These are phyloP conservation scores for Solanum megistacrolobum DNA, from an alignment of 257 asterid species.

Conservation along the genomic window DNA sequence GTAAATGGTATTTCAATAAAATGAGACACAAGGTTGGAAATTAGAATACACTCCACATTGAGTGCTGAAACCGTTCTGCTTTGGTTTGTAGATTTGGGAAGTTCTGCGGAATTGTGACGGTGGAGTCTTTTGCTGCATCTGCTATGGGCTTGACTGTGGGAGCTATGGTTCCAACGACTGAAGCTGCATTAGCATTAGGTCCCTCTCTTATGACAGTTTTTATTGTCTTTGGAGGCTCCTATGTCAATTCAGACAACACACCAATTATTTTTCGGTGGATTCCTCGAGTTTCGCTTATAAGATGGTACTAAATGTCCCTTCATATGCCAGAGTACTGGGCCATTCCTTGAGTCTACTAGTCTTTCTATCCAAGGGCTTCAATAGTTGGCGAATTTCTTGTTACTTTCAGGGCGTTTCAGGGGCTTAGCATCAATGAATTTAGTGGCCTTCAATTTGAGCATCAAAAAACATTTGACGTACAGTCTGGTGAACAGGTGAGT, in stretches of 20 bases:
- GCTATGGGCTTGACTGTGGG: slow-evolving; percentile 99
- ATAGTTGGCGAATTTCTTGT: not conserved
- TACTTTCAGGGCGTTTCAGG: slow-evolving; percentile 87
- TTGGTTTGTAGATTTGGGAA: slow-evolving; percentile 54
- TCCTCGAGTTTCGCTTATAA: slow-evolving; percentile 83
- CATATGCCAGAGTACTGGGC: not conserved
- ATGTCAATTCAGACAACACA: slow-evolving; percentile 83
- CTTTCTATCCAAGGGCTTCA: not conserved
- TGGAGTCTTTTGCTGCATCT: slow-evolving; percentile 90
- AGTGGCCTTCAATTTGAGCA: slow-evolving; percentile 87
- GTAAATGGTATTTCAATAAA: not conserved
- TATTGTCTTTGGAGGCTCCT: slow-evolving; percentile 95
- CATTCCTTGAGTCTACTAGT: not conserved
- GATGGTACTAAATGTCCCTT: slow-evolving; percentile 46
- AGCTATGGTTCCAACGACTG: slow-evolving; percentile 91
- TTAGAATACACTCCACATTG: not conserved
- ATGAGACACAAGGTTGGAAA: not conserved
- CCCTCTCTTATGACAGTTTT: slow-evolving; percentile 96
- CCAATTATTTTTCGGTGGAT: slow-evolving; percentile 93
- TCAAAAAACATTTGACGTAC: slow-evolving; percentile 62
- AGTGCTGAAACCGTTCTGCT: not conserved
- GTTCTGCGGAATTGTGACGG: slow-evolving; percentile 82
- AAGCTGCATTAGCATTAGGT: slow-evolving; percentile 95
- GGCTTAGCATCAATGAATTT: slow-evolving; percentile 89
- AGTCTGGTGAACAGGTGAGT: slow-evolving; percentile 92